Evolutionary conservation across 2,329 filamentous ascomycete species (phyloP).

Genomic region (Fusarium gaditjirri): DNA sequence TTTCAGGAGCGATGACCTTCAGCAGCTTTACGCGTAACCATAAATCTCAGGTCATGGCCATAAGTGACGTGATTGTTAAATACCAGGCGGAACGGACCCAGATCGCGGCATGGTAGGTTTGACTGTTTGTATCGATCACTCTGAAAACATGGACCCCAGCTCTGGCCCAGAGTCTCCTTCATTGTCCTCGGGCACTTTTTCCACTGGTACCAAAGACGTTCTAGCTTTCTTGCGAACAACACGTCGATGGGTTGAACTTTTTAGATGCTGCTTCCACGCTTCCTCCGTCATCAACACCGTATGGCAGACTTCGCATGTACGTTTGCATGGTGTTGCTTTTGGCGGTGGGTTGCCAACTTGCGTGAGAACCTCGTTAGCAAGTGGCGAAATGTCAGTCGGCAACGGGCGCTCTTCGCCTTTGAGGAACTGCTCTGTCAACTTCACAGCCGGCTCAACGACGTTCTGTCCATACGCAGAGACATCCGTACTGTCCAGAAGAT

Average conservation of each 20-base stretch:
- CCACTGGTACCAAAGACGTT: constrained; percentile 50
- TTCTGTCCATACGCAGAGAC: constrained; percentile 67
- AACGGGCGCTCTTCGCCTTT: constrained; percentile 62
- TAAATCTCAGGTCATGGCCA: neutral
- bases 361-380: constrained; percentile 67
- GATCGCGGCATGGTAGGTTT: neutral
- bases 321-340: constrained; percentile 64
- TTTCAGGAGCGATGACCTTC: neutral
- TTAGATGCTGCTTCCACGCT: constrained; percentile 54
- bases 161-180: constrained; percentile 44
- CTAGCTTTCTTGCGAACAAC: constrained; percentile 51
- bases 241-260: constrained; percentile 50
- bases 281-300: constrained; percentile 68
- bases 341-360: constrained; percentile 56
- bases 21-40: neutral
- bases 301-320: constrained; percentile 79
- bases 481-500: constrained; percentile 83
- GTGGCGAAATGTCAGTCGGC: constrained; percentile 60
- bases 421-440: constrained; percentile 73
- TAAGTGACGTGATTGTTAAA: neutral
- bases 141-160: constrained; percentile 44
- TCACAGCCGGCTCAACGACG: constrained; percentile 73
- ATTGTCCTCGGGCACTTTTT: constrained; percentile 26
- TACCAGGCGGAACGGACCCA: neutral
- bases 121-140: constrained; percentile 19